phyloP scores from a whole-genome alignment of 441 rosid genomes.

The Theobroma grandiflorum region DNA sequence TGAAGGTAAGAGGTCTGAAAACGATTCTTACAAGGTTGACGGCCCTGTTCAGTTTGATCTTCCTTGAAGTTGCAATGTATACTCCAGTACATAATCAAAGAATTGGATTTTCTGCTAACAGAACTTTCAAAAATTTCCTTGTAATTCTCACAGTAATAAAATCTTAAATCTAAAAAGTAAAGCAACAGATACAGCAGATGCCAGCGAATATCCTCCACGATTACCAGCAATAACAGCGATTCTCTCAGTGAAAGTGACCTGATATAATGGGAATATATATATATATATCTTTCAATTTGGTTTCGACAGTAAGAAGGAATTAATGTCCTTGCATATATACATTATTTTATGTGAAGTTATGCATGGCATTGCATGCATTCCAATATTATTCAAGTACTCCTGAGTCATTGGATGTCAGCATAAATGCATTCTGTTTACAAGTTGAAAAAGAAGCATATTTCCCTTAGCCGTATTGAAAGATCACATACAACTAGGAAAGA shows the following conservation, averaged over 20 bases:
- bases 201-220: neutral
- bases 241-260: neutral
- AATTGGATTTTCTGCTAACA: neutral
- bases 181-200: constrained; percentile 8
- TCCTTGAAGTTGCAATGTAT: neutral
- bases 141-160: neutral
- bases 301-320: neutral
- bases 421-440: neutral
- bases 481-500: neutral
- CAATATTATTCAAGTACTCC: neutral
- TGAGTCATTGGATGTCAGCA: constrained; percentile 2
- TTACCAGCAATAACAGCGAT: neutral
- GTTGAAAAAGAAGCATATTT: neutral
- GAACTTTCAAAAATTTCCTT: neutral
- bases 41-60: neutral
- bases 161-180: neutral
- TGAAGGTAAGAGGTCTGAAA: no score
- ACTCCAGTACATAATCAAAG: no score
- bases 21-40: neutral
- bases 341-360: neutral
- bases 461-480: neutral
- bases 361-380: constrained; percentile 13
- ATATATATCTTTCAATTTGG: neutral
- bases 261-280: neutral
- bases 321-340: neutral